Percentiles rank a stretch among this genome's conserved stretches.
Evolutionary conservation across 805 yeast species (phyloP).

Genomic region (Ogataea pignaliae): DNA sequence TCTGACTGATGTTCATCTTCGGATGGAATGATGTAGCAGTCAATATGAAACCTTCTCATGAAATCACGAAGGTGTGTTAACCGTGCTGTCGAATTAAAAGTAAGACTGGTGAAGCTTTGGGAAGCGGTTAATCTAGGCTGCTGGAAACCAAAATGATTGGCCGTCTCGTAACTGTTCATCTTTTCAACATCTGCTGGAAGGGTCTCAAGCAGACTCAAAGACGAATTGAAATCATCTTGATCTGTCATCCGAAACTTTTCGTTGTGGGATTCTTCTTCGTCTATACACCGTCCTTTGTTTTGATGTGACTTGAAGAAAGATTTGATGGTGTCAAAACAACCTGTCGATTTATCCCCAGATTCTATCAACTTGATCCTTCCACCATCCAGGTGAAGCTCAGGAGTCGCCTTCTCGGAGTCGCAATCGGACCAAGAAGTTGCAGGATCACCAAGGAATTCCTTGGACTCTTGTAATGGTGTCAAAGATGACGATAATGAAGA

Average conservation of each 20-base stretch:
- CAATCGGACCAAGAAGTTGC: too few species aligned
- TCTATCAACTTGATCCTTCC: conserved; percentile 13
- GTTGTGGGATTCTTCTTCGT: background rate
- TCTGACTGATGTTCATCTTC: conserved; percentile 95
- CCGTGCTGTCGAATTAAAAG: conserved; percentile 32
- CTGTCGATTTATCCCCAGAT: conserved; percentile 14
- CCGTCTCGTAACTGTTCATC: background rate
- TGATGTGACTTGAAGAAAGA: conserved; percentile 9
- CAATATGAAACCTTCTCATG: conserved; percentile 43
- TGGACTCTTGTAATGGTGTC: too few species aligned
- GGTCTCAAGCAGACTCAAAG: background rate
- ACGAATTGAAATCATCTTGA: conserved; percentile 1
- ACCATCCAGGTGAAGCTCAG: conserved; percentile 4
- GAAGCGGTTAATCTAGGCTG: background rate
- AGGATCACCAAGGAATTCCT: too few species aligned
- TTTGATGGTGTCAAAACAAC: conserved; percentile 18
- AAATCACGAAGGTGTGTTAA: conserved; percentile 35
- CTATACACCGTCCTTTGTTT: background rate
- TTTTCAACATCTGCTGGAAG: background rate
- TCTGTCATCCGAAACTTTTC: background rate
- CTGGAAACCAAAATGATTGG: too few species aligned
- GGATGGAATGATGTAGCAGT: conserved; percentile 55
- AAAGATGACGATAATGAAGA: too few species aligned
- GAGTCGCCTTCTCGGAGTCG: too few species aligned
- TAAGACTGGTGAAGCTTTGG: background rate